Evolutionary conservation across 169 alveolate genomes (phyloP).

Genomic region (Theileria sp.): DNA sequence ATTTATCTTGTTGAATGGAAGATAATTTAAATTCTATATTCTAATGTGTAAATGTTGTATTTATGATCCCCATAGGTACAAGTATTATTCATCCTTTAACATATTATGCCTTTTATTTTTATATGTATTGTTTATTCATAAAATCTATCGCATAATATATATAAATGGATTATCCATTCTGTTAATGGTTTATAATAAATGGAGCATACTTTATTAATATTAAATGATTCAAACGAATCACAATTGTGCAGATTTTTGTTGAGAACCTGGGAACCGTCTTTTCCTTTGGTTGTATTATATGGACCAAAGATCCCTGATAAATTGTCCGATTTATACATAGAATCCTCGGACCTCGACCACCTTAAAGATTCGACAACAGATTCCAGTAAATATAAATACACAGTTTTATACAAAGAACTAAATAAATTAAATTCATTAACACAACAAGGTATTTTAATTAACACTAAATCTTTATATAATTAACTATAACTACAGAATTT

Average conservation of each 20-base stretch:
- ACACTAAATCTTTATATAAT: not conserved
- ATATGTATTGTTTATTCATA: not conserved
- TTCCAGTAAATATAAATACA: not conserved
- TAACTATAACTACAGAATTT: not conserved
- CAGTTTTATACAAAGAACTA: not conserved
- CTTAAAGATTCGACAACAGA: not conserved
- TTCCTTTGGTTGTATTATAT: not conserved
- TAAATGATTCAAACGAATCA: conserved; percentile 7
- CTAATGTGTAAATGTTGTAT: not conserved
- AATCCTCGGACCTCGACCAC: not conserved
- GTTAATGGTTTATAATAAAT: not conserved
- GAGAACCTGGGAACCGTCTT: not conserved
- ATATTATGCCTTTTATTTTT: no score
- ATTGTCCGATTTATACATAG: not conserved
- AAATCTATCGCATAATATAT: not conserved
- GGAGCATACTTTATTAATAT: not conserved
- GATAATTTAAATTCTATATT: not conserved
- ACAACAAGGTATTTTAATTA: conserved; percentile 1
- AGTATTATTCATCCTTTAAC: not conserved
- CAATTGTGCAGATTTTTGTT: not conserved
- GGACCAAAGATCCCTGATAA: not conserved
- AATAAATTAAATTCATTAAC: not conserved
- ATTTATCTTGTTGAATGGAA: not conserved
- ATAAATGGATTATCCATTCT: not conserved
- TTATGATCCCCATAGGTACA: not conserved